Evolutionary conservation across 73 alveolate genomes (phyloP).

Genomic region (Stentor coeruleus): DNA sequence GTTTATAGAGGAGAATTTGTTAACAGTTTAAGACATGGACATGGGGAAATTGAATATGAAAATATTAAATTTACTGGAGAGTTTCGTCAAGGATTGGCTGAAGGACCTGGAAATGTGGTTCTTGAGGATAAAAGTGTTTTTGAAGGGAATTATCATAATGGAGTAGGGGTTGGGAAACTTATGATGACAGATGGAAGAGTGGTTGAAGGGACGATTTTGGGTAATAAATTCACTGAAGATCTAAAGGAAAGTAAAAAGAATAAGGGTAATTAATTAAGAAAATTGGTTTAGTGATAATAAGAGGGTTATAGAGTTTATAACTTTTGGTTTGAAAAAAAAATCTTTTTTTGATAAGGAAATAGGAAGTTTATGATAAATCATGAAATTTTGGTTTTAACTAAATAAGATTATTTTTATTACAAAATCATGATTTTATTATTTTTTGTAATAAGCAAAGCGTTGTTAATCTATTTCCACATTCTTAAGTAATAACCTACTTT

Average conservation of each 20-base stretch:
- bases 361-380: no score
- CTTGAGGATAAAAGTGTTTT: not conserved
- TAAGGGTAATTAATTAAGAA: not conserved
- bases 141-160: not conserved
- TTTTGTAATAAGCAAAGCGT: no score
- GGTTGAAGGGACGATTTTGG: not conserved
- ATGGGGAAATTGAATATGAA: not conserved
- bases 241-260: not conserved
- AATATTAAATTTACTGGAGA: not conserved
- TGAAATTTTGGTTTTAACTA: no score
- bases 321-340: no score
- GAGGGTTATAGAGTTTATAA: no score
- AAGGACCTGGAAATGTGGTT: not conserved
- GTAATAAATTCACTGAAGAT: not conserved
- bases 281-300: not conserved
- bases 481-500: no score
- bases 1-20: not conserved
- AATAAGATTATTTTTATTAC: no score
- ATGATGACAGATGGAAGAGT: conserved; percentile 1
- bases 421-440: no score
- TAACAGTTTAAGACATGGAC: not conserved
- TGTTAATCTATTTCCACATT: no score
- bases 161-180: not conserved
- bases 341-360: no score
- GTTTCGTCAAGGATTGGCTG: not conserved